These are phyloP conservation scores for Amauroascus verrucosus DNA, from an alignment of 2,329 filamentous ascomycete species.

Conservation along the genomic window DNA sequence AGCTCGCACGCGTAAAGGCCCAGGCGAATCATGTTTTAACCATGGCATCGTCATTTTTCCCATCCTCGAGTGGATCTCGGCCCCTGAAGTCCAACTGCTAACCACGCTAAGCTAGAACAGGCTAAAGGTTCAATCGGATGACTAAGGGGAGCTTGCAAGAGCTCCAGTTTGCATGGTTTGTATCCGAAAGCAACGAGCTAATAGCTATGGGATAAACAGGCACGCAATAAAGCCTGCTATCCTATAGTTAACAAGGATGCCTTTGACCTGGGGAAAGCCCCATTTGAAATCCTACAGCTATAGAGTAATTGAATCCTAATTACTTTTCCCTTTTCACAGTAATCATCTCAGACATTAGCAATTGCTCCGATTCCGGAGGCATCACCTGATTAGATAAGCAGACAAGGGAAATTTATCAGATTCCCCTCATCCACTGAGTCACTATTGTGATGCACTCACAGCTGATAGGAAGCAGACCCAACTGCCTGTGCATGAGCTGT, in stretches of 20 bases:
- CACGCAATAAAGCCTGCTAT: no score
- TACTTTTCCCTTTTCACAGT: no score
- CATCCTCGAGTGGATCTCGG: neutral
- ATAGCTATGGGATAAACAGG: no score
- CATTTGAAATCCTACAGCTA: no score
- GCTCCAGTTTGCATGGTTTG: no score
- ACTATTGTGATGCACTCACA: neutral
- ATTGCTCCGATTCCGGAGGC: no score
- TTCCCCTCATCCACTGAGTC: slow-evolving; percentile 2
- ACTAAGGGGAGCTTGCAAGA: no score
- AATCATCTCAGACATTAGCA: no score
- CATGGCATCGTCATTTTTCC: neutral
- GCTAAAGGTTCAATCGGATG: neutral
- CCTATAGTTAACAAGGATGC: no score
- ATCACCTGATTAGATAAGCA: neutral
- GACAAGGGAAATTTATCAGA: neutral
- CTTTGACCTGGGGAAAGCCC: no score
- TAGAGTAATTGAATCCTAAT: no score
- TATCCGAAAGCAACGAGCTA: no score
- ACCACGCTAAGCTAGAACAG: neutral
- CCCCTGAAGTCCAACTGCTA: neutral
- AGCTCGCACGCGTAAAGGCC: neutral
- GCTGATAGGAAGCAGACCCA: neutral
- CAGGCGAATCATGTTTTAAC: neutral
- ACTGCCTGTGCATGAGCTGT: neutral